Evolutionary conservation across 495 filamentous ascomycete species (phyloP).

Genomic region (Penicillium cinerascens): DNA sequence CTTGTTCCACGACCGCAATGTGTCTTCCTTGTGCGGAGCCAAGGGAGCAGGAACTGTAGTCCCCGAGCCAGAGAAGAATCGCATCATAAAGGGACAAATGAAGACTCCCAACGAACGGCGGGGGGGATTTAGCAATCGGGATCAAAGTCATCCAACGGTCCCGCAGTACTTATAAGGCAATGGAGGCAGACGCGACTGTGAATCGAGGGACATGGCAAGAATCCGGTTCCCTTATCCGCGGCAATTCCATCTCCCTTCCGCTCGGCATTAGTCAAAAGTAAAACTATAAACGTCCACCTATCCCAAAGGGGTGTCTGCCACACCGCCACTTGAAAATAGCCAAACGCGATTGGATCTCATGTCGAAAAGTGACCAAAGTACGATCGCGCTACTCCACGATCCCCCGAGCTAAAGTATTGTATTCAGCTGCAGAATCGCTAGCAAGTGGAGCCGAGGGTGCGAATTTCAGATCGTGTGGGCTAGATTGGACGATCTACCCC

Average conservation of each 20-base stretch:
- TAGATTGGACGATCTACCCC: too few species aligned
- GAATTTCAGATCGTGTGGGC: neutral
- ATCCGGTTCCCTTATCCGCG: neutral
- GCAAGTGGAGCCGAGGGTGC: neutral
- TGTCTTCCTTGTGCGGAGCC: neutral
- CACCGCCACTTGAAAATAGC: neutral
- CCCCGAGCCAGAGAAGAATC: neutral
- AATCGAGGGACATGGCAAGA: neutral
- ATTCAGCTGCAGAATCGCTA: neutral
- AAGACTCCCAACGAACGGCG: neutral
- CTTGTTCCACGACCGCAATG: neutral
- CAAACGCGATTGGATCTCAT: neutral
- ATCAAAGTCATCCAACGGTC: neutral
- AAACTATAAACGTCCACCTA: neutral
- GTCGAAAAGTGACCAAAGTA: neutral
- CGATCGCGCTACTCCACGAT: neutral
- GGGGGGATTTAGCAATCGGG: neutral
- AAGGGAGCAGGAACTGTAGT: neutral
- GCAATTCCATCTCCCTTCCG: neutral
- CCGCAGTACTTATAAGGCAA: neutral
- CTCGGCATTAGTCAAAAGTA: neutral
- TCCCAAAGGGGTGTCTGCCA: neutral
- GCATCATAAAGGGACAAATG: neutral
- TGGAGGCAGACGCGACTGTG: neutral
- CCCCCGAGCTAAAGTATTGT: neutral